These are phyloP conservation scores for Ustilago vetiveriae DNA, from an alignment of 1,284 basidiomycete genomes.

Conservation along the genomic window DNA sequence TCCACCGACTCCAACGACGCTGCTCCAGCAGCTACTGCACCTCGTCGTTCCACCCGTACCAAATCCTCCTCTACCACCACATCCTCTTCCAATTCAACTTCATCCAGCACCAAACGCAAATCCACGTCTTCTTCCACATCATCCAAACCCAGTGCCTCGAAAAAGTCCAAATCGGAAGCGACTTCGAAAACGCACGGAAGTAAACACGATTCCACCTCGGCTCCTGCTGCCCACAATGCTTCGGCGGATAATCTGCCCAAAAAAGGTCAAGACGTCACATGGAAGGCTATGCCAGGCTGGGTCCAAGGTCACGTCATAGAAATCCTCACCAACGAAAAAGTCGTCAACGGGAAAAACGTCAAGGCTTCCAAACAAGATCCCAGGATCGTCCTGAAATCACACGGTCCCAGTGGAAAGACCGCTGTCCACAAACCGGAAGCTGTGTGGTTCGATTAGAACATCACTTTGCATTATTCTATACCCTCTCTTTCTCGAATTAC, in stretches of 20 bases:
- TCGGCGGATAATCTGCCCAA: slow-evolving; percentile 6
- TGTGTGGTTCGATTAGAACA: slow-evolving; percentile 18
- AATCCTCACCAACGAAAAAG: slow-evolving; percentile 8
- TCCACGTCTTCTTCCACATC: no score
- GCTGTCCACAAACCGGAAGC: slow-evolving; percentile 14
- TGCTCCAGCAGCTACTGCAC: background rate
- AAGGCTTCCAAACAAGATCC: slow-evolving; percentile 18
- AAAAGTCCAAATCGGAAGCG: no score
- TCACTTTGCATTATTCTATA: background rate
- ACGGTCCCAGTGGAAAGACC: slow-evolving; percentile 20
- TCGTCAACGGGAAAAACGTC: slow-evolving; percentile 10
- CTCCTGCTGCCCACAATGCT: slow-evolving; percentile 11
- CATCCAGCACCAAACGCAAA: background rate
- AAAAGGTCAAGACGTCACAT: slow-evolving; percentile 11
- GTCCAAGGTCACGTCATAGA: slow-evolving; percentile 16
- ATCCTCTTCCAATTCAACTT: background rate
- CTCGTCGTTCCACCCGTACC: slow-evolving; percentile 3
- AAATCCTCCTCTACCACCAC: background rate
- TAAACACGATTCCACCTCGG: slow-evolving; percentile 16
- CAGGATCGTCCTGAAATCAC: slow-evolving; percentile 8
- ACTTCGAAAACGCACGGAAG: slow-evolving; percentile 22
- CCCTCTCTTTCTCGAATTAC: no score
- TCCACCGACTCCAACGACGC: no score
- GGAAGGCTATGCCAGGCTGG: slow-evolving; percentile 36
- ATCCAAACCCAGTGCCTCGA: no score